Conservation (phyloP, 306 rosid genomes). For the Cucurbita ficifolia region DNA sequence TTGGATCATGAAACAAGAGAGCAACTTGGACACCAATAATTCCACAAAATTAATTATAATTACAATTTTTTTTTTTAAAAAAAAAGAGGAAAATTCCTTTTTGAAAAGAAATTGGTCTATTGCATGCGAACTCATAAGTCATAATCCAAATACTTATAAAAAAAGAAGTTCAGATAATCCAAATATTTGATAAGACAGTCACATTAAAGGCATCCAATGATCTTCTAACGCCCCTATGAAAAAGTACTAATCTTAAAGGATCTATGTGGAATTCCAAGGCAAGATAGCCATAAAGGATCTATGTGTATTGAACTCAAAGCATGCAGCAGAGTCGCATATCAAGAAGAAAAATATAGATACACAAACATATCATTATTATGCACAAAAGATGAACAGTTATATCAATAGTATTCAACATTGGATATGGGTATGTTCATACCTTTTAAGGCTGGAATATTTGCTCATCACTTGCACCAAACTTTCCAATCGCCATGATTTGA, state of each 20-base stretch:
- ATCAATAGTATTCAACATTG: not conserved
- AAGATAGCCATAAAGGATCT: too few relatives aligned
- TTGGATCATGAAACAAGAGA: not conserved
- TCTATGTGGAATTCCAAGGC: too few relatives aligned
- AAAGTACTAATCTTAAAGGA: too few relatives aligned
- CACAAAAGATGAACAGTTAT: not conserved
- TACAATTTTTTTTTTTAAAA: not conserved
- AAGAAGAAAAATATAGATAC: not conserved
- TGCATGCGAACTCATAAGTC: slow-evolving; percentile 4
- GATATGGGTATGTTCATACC: not conserved
- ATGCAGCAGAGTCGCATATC: not conserved
- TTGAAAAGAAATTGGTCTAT: not conserved
- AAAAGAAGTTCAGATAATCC: not conserved
- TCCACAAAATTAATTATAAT: not conserved
- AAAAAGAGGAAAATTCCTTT: not conserved
- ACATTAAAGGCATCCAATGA: slow-evolving; percentile 2
- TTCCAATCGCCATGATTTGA: slow-evolving; percentile 67
- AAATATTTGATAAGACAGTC: not conserved
- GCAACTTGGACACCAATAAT: not conserved
- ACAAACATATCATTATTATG: not conserved
- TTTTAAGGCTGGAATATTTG: slow-evolving; percentile 29
- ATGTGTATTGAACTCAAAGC: not conserved
- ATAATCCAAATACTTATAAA: not conserved
- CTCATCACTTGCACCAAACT: slow-evolving; percentile 84
- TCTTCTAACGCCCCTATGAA: not conserved